Base-by-base conservation (phyloP, 352 stramenopile species). In the Phytophthora pistaciae region DNA sequence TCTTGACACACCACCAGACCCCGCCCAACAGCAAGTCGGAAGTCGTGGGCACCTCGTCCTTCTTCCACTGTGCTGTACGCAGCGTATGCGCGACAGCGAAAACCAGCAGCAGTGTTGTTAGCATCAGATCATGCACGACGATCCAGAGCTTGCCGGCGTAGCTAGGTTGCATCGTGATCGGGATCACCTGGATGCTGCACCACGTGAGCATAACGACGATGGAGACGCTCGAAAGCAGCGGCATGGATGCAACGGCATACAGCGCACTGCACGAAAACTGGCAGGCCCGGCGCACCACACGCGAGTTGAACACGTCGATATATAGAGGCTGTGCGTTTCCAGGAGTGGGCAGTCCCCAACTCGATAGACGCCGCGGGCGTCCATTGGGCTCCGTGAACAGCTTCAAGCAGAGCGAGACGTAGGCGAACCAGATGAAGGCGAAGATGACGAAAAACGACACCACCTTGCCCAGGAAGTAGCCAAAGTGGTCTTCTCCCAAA, bases 231-330 rank as follows among this genome's bases (percentile, higher is more conserved):
- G 85, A 93, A n/a, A 95, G 48, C 10, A 91, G 52, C 13, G 87
- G 87, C 62, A 81, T 92, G 1, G 85, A 92, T 29, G 87, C 83
- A 36, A 92, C 55, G 0, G 82, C 84, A 71, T 92, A 92, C 48
- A 94, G 70, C 50, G 83, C 73, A 38, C 80, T 91, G 76, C 87
- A 94, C 38, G 85, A 93, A 55, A 93, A 84, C 52, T 93, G 87
- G 38, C 85, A 94, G 20, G 82, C 83, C 57, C 86, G 86, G 10
- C 85, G 84, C 59, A 92, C 85, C 20, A 91, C 82, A 14, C 79
- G 77, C 42, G 85, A 91, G 70, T 93, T 92, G 54, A 93, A 88
- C 48, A 93, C 75, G 56, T 94, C 85, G 53, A 91, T 83, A 1
- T 74, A 84, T 16, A 92, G 65, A 20, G 83, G 69, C 49, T 83